Evolutionary conservation across 2,329 filamentous ascomycete genomes (phyloP).

Genomic region (Zymoseptoria passerinii): DNA sequence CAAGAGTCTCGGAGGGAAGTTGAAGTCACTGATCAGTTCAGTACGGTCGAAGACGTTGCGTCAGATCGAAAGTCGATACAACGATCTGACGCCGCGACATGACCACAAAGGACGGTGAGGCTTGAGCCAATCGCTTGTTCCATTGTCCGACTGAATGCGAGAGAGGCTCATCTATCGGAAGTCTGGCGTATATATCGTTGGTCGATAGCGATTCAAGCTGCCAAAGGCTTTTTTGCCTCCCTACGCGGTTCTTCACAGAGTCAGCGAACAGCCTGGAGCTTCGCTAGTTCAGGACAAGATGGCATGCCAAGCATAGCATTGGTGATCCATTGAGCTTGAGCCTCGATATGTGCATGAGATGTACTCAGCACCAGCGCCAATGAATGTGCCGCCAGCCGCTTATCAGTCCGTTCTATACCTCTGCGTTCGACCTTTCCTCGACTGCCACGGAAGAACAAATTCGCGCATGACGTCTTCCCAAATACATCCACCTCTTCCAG

Average conservation of each 20-base stretch:
- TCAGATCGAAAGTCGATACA: neutral
- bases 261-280: neutral
- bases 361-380: neutral
- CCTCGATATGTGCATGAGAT: neutral
- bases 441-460: neutral
- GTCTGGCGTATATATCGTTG: neutral
- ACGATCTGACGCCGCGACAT: neutral
- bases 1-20: neutral
- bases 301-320: neutral
- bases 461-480: neutral
- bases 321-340: neutral
- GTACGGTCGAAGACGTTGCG: neutral
- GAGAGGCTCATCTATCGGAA: neutral
- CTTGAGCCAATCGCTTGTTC: neutral
- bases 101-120: neutral
- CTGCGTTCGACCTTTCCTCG: neutral
- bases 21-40: neutral
- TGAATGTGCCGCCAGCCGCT: neutral
- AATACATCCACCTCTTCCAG: neutral
- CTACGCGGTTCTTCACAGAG: neutral
- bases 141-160: neutral
- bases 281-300: neutral
- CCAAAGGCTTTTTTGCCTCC: neutral
- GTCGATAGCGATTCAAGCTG: neutral
- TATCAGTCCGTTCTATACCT: neutral